Conservation (phyloP, 768 basidiomycete species). For the Daedaleopsis nitida region DNA sequence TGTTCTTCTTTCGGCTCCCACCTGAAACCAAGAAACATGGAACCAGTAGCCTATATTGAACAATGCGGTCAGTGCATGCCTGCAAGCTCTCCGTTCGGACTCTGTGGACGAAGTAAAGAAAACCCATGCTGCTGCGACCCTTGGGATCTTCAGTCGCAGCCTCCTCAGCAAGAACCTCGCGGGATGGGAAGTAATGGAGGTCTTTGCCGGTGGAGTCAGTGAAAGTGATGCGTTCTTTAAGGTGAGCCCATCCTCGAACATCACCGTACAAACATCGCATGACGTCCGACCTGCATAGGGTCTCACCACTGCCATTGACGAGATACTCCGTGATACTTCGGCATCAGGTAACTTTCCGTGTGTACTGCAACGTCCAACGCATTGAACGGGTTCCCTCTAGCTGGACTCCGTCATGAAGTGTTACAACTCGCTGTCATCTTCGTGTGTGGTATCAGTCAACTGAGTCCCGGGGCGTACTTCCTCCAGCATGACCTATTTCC, state of each 20-base stretch:
- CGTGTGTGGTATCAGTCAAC: conserved; percentile 58
- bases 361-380: neutral
- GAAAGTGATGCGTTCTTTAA: conserved; percentile 62
- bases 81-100: conserved; percentile 39
- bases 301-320: conserved; percentile 50
- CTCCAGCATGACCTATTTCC: conserved; percentile 64
- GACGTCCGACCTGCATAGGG: conserved; percentile 36
- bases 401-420: conserved; percentile 48
- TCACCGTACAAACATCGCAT: neutral
- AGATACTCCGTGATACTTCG: conserved; percentile 45
- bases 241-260: conserved; percentile 32
- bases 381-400: conserved; percentile 33
- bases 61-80: conserved; percentile 49
- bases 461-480: conserved; percentile 74
- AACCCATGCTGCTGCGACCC: conserved; percentile 51
- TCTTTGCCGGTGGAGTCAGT: conserved; percentile 61
- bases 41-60: conserved; percentile 52
- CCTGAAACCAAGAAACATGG: neutral
- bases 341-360: conserved; percentile 44
- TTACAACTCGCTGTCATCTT: conserved; percentile 61
- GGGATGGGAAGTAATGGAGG: conserved; percentile 75
- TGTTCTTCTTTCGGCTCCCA: neutral
- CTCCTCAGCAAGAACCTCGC: conserved; percentile 58
- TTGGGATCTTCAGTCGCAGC: conserved; percentile 47
- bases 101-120: conserved; percentile 38